These are phyloP conservation scores for Apiotrichum gracile DNA, from an alignment of 1,284 basidiomycete genomes.

Conservation along the genomic window DNA sequence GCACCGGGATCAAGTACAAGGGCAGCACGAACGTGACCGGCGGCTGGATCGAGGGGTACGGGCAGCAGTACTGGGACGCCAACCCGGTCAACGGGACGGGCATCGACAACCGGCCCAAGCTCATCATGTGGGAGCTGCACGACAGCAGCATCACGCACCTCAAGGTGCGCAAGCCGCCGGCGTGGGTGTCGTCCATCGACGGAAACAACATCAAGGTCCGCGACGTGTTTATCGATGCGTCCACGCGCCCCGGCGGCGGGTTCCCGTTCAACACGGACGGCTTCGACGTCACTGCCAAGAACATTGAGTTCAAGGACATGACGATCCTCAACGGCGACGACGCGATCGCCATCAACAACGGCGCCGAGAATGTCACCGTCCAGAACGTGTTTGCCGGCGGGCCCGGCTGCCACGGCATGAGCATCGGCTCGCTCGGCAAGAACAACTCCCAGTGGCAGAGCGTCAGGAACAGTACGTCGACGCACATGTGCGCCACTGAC, in stretches of 20 bases:
- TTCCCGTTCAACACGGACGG: conserved; percentile 54
- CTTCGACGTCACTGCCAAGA: conserved; percentile 40
- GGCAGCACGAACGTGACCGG: conserved; percentile 23
- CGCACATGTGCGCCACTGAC: not conserved
- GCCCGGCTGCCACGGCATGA: conserved; percentile 52
- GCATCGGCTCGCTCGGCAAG: conserved; percentile 51
- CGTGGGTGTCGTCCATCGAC: conserved; percentile 52
- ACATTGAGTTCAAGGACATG: conserved; percentile 14
- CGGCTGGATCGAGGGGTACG: conserved; percentile 41
- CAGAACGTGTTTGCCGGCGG: conserved; percentile 50
- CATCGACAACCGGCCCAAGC: conserved; percentile 46
- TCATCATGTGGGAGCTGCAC: conserved; percentile 52
- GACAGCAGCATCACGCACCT: conserved; percentile 48
- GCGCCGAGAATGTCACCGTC: conserved; percentile 50
- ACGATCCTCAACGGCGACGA: conserved; percentile 51
- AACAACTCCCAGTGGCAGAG: conserved; percentile 39
- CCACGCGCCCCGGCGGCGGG: conserved; percentile 44
- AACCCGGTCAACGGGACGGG: conserved; percentile 41
- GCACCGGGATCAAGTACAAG: conserved; percentile 17
- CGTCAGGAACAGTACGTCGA: conserved; percentile 15
- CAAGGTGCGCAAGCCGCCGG: conserved; percentile 53
- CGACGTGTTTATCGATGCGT: conserved; percentile 52
- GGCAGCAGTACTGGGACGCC: conserved; percentile 53
- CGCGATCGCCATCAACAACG: conserved; percentile 52
- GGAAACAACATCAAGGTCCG: conserved; percentile 50